These are phyloP conservation scores for Mycena venus DNA, from an alignment of 768 basidiomycete species.

Conservation along the genomic window DNA sequence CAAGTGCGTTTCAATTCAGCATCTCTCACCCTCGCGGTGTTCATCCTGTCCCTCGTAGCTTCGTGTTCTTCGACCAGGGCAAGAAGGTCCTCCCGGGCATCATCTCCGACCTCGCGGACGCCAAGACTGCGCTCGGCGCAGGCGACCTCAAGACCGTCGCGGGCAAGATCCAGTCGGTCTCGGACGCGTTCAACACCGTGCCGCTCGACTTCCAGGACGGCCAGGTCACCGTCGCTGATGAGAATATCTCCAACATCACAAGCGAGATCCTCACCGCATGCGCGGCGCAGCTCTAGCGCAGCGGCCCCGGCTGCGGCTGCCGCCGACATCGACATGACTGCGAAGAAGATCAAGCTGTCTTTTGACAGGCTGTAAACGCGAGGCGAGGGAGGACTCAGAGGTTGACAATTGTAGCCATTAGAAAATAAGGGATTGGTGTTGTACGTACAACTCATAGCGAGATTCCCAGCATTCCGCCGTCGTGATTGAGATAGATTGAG, in stretches of 20 bases:
- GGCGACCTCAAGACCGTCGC: constrained; percentile 5
- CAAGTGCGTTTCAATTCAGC: neutral
- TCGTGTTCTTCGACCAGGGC: constrained; percentile 8
- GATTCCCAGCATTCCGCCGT: neutral
- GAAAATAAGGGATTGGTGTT: neutral
- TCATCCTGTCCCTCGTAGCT: neutral
- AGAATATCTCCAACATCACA: constrained; percentile 3
- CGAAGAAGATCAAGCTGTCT: neutral
- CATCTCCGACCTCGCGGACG: neutral
- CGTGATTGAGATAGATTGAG: neutral
- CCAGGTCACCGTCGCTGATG: neutral
- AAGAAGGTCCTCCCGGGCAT: constrained; percentile 7
- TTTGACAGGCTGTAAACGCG: neutral
- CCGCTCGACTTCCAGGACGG: constrained; percentile 10
- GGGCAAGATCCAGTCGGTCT: constrained; percentile 1
- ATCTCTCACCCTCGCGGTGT: neutral
- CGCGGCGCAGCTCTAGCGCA: neutral
- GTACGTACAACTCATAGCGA: neutral
- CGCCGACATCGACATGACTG: neutral
- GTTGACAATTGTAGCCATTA: neutral
- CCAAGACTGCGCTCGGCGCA: neutral
- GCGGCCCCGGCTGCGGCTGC: neutral
- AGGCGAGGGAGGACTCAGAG: neutral
- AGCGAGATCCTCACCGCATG: constrained; percentile 6
- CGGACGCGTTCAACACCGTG: neutral